Percentiles rank a stretch among this genome's conserved stretches.
These are phyloP conservation scores for Calonectria montana DNA, from an alignment of 2,329 filamentous ascomycete genomes.

Conservation along the genomic window DNA sequence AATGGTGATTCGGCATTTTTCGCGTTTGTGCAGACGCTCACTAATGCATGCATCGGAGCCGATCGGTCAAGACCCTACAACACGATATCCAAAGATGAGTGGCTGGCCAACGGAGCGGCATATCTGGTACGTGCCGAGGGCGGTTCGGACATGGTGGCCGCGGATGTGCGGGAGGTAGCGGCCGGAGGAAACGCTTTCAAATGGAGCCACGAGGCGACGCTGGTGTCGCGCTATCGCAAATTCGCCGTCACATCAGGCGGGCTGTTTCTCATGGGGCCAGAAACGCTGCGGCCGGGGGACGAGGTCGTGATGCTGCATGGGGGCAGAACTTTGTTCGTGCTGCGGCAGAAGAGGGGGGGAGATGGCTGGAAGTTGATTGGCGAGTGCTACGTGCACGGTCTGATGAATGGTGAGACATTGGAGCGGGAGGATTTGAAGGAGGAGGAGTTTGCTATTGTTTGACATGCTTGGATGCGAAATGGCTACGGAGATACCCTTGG, in stretches of 20 bases:
- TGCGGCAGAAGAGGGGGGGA: constrained; percentile 32
- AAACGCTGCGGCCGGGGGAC: constrained; percentile 45
- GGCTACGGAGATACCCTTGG: background rate
- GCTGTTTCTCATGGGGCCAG: constrained; percentile 49
- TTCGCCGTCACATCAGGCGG: constrained; percentile 47
- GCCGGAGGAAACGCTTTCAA: constrained; percentile 45
- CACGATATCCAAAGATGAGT: constrained; percentile 39
- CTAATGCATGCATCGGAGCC: constrained; percentile 46
- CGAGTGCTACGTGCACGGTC: constrained; percentile 52
- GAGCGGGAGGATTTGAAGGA: constrained; percentile 33
- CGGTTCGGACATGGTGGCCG: constrained; percentile 22
- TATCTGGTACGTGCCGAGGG: constrained; percentile 43
- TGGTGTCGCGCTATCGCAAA: constrained; percentile 47
- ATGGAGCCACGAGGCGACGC: constrained; percentile 50
- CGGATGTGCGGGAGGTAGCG: constrained; percentile 42
- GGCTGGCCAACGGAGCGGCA: constrained; percentile 47
- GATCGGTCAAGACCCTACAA: constrained; percentile 43
- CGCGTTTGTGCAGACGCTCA: constrained; percentile 49
- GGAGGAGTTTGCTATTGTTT: constrained; percentile 46
- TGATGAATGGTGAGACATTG: constrained; percentile 51
- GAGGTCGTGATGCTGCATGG: constrained; percentile 48
- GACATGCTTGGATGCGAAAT: background rate
- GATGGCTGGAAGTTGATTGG: constrained; percentile 46
- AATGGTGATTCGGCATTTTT: constrained; percentile 46
- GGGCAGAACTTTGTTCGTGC: constrained; percentile 47